A percentile compares a stretch with the other conserved stretches of the same genome.
These are phyloP conservation scores for Xylona heveae DNA, from an alignment of 495 filamentous ascomycete species.

Conservation along the genomic window DNA sequence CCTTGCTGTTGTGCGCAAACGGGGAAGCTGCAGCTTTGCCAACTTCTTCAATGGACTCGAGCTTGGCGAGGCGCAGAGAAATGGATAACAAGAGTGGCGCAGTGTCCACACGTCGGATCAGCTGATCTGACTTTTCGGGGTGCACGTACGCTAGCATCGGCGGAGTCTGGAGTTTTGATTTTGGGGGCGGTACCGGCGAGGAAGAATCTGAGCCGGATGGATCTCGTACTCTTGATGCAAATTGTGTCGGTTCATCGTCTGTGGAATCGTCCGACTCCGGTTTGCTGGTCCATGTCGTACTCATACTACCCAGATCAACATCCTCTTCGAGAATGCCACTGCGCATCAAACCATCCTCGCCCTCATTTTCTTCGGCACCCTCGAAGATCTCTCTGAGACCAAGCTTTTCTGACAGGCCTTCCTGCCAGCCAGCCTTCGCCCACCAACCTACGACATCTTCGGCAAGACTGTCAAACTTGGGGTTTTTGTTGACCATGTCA, in stretches of 20 bases:
- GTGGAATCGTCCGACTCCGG: conserved; percentile 1
- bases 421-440: conserved; percentile 86
- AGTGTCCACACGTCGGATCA: conserved; percentile 78
- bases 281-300: conserved; percentile 23
- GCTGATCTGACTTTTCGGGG: conserved; percentile 24
- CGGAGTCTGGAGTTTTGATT: conserved; percentile 25
- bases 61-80: conserved; percentile 70
- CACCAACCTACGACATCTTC: conserved; percentile 91
- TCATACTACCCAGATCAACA: conserved; percentile 39
- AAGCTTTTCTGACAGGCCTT: conserved; percentile 56
- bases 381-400: conserved; percentile 43
- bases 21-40: conserved; percentile 35
- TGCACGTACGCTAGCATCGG: conserved; percentile 66
- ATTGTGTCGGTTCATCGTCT: neutral
- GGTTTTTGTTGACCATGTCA: conserved; percentile 56
- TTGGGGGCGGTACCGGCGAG: conserved; percentile 4
- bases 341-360: conserved; percentile 13
- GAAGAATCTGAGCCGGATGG: neutral
- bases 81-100: conserved; percentile 55
- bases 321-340: conserved; percentile 25
- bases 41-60: conserved; percentile 43
- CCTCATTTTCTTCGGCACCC: conserved; percentile 10
- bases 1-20: conserved; percentile 53
- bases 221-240: conserved; percentile 1
- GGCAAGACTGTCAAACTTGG: conserved; percentile 61